Base-by-base conservation (phyloP, 2,329 filamentous ascomycete genomes). In the Fusarium incarnatum region DNA sequence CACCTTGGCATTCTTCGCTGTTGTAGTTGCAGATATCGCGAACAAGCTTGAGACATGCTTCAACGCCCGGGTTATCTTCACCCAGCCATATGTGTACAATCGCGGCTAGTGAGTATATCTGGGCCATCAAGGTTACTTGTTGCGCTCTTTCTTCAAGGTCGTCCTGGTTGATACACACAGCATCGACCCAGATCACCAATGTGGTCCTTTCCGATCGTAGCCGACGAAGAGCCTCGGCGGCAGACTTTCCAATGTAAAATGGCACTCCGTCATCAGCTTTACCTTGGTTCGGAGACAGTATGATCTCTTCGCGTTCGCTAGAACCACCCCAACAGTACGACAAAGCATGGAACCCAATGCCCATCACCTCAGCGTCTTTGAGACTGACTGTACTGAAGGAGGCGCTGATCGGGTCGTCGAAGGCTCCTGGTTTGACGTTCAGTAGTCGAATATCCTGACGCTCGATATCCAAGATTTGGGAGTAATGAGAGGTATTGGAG, bases 101-200 rank as follows among this genome's bases (percentile, higher is more conserved):
- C 0, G 53, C 64, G 0, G 71, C 71, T 0, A 59, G 16, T 0
- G 68, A 67, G 7, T 73, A 73, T 3, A 73, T 73, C 10, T 58
- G 45, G 5, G 59, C 60, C 71, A 73, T 73, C 0, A 73, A 42
- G 0, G 56, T 61, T 2, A 73, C 71, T 22, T 73, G 71, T 2
- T 70, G 66, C 0, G 68, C 66, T 20, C 71, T 52, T 12, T 73
- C 71, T 22, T 62, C 50, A 0, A 70, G 47, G 8, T 73, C 56
- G 3, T 68, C 68, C 18, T 73, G 71, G 8, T 73, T 73, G 7
- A 73, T 73, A 27, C 71, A 73, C 2, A 73, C 56, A 1, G 71
- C 71, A n/a, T 73, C 71, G 11, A 73, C 59, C 71, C 71, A 73
- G 8, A 73, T 66, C 2, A 30, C 44, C 1, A 72, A n/a, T 0